A percentile compares a stretch with the other conserved stretches of the same genome.
Evolutionary conservation across 2,329 filamentous ascomycete genomes (phyloP).

Genomic region (Raffaelea ambrosiae): DNA sequence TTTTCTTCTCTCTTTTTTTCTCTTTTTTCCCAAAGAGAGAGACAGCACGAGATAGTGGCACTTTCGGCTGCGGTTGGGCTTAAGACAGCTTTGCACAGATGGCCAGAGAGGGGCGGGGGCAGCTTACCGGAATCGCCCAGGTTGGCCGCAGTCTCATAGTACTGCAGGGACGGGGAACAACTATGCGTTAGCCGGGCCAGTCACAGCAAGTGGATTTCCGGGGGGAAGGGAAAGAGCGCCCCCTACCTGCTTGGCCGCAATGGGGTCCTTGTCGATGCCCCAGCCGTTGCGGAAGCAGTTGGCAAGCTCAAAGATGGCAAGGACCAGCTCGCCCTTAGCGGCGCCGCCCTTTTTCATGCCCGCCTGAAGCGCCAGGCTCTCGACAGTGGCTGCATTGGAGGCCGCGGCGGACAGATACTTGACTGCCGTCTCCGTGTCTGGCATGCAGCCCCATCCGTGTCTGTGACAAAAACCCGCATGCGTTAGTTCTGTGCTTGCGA

Average conservation of each 20-base stretch:
- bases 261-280: conserved; percentile 79
- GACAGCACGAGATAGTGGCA: no score
- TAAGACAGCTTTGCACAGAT: no score
- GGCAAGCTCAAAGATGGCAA: conserved; percentile 91
- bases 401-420: conserved; percentile 82
- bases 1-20: no score
- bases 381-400: conserved; percentile 79
- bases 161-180: conserved; percentile 40
- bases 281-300: conserved; percentile 92
- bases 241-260: conserved; percentile 67
- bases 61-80: no score
- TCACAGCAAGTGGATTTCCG: no score
- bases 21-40: no score
- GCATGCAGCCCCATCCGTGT: conserved; percentile 84
- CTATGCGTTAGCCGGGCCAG: no score
- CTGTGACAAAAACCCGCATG: conserved; percentile 39
- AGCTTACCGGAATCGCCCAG: conserved; percentile 76
- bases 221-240: no score
- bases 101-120: no score
- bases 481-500: no score
- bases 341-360: conserved; percentile 89
- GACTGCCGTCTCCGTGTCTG: conserved; percentile 65
- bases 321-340: conserved; percentile 90
- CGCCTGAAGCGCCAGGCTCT: conserved; percentile 74
- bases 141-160: conserved; percentile 97